phyloP scores from a whole-genome alignment of 306 rosid genomes.

The Leucaena leucocephala region DNA sequence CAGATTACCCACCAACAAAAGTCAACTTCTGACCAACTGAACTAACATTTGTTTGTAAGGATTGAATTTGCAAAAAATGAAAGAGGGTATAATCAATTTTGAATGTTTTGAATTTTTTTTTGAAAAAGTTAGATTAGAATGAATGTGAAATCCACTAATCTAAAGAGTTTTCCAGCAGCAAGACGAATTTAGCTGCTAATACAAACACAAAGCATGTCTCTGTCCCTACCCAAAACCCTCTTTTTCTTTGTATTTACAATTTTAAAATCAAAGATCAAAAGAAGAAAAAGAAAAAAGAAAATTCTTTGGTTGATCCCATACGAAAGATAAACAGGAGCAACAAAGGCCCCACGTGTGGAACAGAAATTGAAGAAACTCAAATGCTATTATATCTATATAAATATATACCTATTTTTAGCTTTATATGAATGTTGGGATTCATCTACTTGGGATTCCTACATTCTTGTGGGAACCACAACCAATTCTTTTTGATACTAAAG shows the following conservation, averaged over 20 bases:
- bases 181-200: background rate
- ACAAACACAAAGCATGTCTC: background rate
- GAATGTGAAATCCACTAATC: slow-evolving; percentile 18
- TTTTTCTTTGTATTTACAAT: slow-evolving; percentile 20
- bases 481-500: slow-evolving; percentile 50
- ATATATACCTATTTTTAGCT: slow-evolving; percentile 41
- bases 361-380: slow-evolving; percentile 41
- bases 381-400: slow-evolving; percentile 7
- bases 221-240: slow-evolving; percentile 9
- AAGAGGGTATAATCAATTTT: slow-evolving; percentile 4
- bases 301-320: slow-evolving; percentile 49
- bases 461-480: slow-evolving; percentile 48
- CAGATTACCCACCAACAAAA: too few relatives aligned
- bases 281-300: slow-evolving; percentile 23
- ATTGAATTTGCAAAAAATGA: background rate
- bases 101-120: background rate
- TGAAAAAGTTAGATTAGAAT: slow-evolving; percentile 4
- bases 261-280: background rate
- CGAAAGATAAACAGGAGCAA: slow-evolving; percentile 32
- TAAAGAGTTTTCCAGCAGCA: background rate
- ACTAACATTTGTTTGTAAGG: too few relatives aligned
- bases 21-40: too few relatives aligned
- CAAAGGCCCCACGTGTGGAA: slow-evolving; percentile 71
- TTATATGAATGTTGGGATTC: slow-evolving; percentile 55
- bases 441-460: slow-evolving; percentile 73